A percentile compares a stretch with the other conserved stretches of the same genome.
phyloP scores from a whole-genome alignment of 2,329 filamentous ascomycete genomes.

The Coleophoma eucalyptorum region DNA sequence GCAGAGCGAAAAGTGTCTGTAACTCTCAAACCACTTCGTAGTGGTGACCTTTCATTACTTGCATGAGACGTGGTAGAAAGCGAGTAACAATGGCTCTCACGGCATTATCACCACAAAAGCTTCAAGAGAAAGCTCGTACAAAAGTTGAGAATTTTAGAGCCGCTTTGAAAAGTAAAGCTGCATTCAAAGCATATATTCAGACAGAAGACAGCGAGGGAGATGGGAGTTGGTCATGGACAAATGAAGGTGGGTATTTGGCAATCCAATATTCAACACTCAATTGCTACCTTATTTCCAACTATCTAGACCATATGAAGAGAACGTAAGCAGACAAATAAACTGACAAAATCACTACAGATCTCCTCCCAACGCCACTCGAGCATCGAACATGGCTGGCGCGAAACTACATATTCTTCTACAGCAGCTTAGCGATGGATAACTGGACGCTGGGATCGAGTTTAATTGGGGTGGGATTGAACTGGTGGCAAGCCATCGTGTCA shows the following conservation, averaged over 20 bases:
- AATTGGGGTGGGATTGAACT: conserved; percentile 43
- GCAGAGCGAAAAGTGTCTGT: too few relatives aligned
- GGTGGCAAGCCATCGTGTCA: conserved; percentile 35
- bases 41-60: too few relatives aligned
- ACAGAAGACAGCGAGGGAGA: conserved; percentile 1
- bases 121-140: background rate
- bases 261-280: too few relatives aligned
- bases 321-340: too few relatives aligned
- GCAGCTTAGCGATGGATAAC: conserved; percentile 29
- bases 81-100: too few relatives aligned
- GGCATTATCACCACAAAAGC: too few relatives aligned
- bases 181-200: conserved; percentile 1
- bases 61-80: too few relatives aligned
- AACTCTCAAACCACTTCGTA: too few relatives aligned
- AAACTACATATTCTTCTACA: conserved; percentile 1
- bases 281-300: too few relatives aligned
- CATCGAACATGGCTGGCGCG: background rate
- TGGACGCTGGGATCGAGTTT: conserved; percentile 46
- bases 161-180: background rate
- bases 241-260: conserved; percentile 1
- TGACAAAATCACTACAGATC: background rate
- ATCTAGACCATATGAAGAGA: too few relatives aligned
- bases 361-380: background rate
- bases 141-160: background rate
- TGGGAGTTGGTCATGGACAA: conserved; percentile 4